Percentiles rank a stretch among this genome's conserved stretches.
Conservation (phyloP, 306 rosid species). For the Macrotyloma uniflorum region DNA sequence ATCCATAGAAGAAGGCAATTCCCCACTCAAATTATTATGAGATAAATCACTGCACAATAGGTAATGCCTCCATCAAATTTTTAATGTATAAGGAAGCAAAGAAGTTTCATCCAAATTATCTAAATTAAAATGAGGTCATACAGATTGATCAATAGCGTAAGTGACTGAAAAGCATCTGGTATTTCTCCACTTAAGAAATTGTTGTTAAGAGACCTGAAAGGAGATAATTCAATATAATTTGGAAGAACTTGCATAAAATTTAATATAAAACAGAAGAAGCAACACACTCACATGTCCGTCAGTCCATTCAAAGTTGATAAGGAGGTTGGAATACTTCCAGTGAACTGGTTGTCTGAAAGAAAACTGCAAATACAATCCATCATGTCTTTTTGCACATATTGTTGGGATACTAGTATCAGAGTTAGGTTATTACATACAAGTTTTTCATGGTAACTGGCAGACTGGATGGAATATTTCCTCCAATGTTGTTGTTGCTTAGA, state of each 20-base stretch:
- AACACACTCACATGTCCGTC: conserved; percentile 73
- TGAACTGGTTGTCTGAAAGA: conserved; percentile 86
- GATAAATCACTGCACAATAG: conserved; percentile 79
- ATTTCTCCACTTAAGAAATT: conserved; percentile 79
- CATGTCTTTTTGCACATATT: conserved; percentile 43
- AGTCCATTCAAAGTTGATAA: conserved; percentile 68
- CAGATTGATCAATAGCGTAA: conserved; percentile 82
- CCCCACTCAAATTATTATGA: conserved; percentile 82
- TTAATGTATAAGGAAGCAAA: conserved; percentile 28
- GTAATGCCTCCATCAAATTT: conserved; percentile 35
- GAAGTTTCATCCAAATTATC: conserved; percentile 17
- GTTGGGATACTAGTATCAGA: conserved; percentile 30
- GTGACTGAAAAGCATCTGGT: conserved; percentile 78
- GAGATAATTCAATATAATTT: conserved; percentile 40
- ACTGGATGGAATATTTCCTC: conserved; percentile 86
- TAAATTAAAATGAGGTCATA: conserved; percentile 52
- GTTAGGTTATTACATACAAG: conserved; percentile 61
- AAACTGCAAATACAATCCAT: conserved; percentile 71
- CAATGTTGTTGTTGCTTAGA: conserved; percentile 91
- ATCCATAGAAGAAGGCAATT: conserved; percentile 76
- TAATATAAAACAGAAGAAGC: conserved; percentile 28
- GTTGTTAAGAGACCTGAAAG: conserved; percentile 84
- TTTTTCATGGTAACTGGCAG: conserved; percentile 77
- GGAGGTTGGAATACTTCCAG: conserved; percentile 83
- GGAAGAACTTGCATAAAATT: conserved; percentile 15